A percentile compares a stretch with the other conserved stretches of the same genome.
phyloP scores from a whole-genome alignment of 352 stramenopile species.

The Plasmopara viticola region DNA sequence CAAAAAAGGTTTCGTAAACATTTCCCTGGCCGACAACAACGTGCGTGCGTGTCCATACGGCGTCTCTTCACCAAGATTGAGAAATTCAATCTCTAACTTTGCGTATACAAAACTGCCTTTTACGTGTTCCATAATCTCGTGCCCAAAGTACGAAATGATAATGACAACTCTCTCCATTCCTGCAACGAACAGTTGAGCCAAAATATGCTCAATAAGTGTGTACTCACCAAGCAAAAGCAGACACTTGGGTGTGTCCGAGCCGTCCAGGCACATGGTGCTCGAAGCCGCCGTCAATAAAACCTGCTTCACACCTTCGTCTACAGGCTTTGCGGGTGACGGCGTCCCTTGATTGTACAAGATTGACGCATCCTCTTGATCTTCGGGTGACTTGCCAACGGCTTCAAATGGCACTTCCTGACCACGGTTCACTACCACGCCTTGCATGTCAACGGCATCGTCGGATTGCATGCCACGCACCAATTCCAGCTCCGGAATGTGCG shows the following conservation, averaged over 20 bases:
- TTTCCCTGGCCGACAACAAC: constrained; percentile 63
- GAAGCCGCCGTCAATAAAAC: constrained; percentile 75
- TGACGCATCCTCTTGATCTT: constrained; percentile 12
- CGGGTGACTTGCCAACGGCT: constrained; percentile 51
- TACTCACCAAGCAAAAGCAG: constrained; percentile 69
- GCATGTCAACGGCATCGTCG: constrained; percentile 72
- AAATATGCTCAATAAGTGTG: constrained; percentile 74
- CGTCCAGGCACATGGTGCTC: constrained; percentile 73
- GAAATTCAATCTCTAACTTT: constrained; percentile 78
- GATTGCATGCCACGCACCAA: constrained; percentile 69
- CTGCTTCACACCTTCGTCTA: constrained; percentile 40
- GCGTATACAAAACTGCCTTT: constrained; percentile 67
- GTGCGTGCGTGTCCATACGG: constrained; percentile 67
- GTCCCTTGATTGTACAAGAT: background rate
- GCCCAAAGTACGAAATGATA: constrained; percentile 76
- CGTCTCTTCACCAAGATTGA: constrained; percentile 77
- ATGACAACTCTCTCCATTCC: constrained; percentile 81
- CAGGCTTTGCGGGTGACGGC: background rate
- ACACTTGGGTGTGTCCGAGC: constrained; percentile 75
- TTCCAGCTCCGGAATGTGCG: constrained; percentile 54
- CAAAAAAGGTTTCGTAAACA: constrained; percentile 77
- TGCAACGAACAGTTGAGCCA: constrained; percentile 75
- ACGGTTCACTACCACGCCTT: constrained; percentile 71
- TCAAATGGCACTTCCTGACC: constrained; percentile 77
- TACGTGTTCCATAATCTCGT: constrained; percentile 76